Conservation (phyloP, 2,329 filamentous ascomycete species). For the Aspergillus luchuensis region DNA sequence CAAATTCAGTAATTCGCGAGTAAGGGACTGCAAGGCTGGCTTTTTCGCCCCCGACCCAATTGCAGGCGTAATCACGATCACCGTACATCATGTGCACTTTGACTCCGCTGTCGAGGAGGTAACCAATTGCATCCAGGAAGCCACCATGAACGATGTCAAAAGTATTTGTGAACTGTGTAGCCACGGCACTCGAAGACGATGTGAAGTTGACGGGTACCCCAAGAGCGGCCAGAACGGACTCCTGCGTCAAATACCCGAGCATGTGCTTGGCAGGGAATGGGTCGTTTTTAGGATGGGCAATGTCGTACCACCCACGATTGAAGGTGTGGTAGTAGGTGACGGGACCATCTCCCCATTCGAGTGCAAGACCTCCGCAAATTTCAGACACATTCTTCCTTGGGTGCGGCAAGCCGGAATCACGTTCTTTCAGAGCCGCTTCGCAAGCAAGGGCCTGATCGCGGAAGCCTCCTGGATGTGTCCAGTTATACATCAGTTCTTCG, state of each 20-base stretch:
- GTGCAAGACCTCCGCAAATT: background rate
- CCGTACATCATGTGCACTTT: conserved; percentile 58
- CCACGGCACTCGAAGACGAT: conserved; percentile 41
- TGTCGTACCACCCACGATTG: conserved; percentile 5
- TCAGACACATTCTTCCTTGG: background rate
- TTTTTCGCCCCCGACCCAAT: conserved; percentile 57
- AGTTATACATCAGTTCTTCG: background rate
- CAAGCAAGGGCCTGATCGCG: background rate
- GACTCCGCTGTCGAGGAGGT: conserved; percentile 56
- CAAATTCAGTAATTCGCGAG: conserved; percentile 28
- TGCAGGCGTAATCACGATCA: conserved; percentile 56
- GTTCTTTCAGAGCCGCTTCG: background rate
- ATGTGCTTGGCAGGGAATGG: background rate
- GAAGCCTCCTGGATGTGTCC: background rate
- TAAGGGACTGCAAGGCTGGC: conserved; percentile 52
- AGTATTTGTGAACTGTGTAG: conserved; percentile 44
- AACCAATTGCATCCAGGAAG: conserved; percentile 29
- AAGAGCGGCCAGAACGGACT: conserved; percentile 55
- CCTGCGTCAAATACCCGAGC: conserved; percentile 52
- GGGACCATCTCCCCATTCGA: background rate
- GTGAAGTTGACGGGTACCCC: conserved; percentile 61
- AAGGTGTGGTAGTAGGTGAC: background rate
- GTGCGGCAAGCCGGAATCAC: background rate
- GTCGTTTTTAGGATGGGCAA: background rate
- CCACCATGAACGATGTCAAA: conserved; percentile 36